These are phyloP conservation scores for Chlamydomonas incerta DNA, from an alignment of 139 green algal species.

Conservation along the genomic window DNA sequence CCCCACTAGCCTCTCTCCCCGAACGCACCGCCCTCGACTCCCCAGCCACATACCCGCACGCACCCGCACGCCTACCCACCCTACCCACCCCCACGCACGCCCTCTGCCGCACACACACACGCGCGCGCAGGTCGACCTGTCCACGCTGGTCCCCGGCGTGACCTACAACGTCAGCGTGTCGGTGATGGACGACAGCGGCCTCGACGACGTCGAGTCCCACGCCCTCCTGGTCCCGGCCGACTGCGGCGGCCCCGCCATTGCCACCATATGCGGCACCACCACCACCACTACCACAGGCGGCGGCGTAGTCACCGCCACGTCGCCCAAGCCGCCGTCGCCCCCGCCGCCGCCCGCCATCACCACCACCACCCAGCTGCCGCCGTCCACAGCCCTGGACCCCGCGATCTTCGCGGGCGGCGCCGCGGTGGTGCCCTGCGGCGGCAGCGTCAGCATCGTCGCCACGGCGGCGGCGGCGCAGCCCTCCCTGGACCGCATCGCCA, in stretches of 20 bases:
- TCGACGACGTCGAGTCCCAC: not conserved
- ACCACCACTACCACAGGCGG: no score
- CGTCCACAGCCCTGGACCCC: not conserved
- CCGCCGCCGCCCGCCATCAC: not conserved
- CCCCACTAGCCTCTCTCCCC: no score
- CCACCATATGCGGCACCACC: not conserved
- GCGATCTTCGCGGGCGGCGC: no score
- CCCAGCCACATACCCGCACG: no score
- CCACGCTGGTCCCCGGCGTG: not conserved
- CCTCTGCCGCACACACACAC: no score
- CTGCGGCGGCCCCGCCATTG: not conserved
- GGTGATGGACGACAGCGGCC: not conserved
- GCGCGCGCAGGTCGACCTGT: not conserved
- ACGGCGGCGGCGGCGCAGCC: no score
- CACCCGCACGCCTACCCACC: not conserved
- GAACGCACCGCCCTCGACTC: no score
- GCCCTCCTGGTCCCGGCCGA: not conserved
- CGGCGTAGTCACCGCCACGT: not conserved
- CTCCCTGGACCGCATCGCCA: no score
- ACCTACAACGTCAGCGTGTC: constrained; percentile 5
- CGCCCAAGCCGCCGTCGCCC: not conserved
- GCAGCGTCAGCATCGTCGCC: no score
- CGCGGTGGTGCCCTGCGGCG: no score
- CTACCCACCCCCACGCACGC: no score
- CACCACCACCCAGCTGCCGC: not conserved